Conservation (phyloP, 768 basidiomycete species). For the Rhizopogon salebrosus region DNA sequence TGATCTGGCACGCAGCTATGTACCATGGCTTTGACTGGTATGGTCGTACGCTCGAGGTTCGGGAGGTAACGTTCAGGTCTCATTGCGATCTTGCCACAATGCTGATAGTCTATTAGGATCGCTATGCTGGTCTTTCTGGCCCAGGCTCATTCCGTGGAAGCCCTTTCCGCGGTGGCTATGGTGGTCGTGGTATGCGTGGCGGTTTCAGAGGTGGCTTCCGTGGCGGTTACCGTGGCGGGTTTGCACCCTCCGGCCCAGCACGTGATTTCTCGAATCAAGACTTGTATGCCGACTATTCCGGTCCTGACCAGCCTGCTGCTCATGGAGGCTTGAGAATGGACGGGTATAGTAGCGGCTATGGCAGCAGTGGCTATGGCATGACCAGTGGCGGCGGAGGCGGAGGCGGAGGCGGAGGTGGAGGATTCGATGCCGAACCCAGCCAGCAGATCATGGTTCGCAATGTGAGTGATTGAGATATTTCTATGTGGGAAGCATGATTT, state of each 20-base stretch:
- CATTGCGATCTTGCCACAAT: neutral
- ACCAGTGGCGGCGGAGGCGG: slow-evolving; percentile 20
- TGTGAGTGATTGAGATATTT: slow-evolving; percentile 48
- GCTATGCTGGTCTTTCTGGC: slow-evolving; percentile 81
- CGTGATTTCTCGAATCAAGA: slow-evolving; percentile 85
- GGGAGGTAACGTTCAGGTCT: slow-evolving; percentile 56
- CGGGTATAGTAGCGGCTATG: slow-evolving; percentile 33
- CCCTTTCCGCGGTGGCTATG: slow-evolving; percentile 39
- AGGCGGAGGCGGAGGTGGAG: slow-evolving; percentile 21
- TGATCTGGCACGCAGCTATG: slow-evolving; percentile 56
- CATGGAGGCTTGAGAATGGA: slow-evolving; percentile 32
- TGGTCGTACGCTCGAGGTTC: slow-evolving; percentile 90
- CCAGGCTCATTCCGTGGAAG: slow-evolving; percentile 53
- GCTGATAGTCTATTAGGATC: slow-evolving; percentile 50
- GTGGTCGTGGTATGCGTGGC: slow-evolving; percentile 50
- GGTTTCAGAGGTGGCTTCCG: slow-evolving; percentile 43
- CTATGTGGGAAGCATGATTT: neutral
- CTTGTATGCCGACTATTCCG: slow-evolving; percentile 89
- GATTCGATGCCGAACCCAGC: slow-evolving; percentile 74
- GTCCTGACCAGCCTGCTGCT: slow-evolving; percentile 63
- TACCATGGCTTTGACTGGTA: slow-evolving; percentile 98
- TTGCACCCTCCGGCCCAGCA: slow-evolving; percentile 40
- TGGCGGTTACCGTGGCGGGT: slow-evolving; percentile 55
- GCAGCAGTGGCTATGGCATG: slow-evolving; percentile 32
- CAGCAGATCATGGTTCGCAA: slow-evolving; percentile 99